phyloP scores from a whole-genome alignment of 805 yeast genomes.

The Babjeviella inositovora region DNA sequence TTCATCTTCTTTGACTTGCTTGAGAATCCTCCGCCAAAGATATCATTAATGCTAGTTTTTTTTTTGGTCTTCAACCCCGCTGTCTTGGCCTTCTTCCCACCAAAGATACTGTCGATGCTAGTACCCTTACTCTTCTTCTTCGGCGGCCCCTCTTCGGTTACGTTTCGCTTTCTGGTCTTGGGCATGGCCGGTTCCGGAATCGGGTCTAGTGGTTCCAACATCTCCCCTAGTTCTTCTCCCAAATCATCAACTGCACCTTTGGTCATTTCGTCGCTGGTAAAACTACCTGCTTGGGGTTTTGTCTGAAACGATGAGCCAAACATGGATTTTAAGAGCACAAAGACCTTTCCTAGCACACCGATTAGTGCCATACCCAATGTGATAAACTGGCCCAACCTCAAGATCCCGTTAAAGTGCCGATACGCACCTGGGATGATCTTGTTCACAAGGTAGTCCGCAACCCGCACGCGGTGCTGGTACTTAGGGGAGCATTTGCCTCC shows the following conservation, averaged over 20 bases:
- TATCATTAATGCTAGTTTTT: too few relatives aligned
- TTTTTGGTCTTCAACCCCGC: too few relatives aligned
- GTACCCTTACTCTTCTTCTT: too few relatives aligned
- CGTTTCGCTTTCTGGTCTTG: too few relatives aligned
- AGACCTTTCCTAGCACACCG: constrained; percentile 34
- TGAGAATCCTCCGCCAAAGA: too few relatives aligned
- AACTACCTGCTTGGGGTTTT: constrained; percentile 8
- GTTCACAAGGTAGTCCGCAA: constrained; percentile 10
- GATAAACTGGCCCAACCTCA: constrained; percentile 66
- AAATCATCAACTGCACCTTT: constrained; percentile 1
- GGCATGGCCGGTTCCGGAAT: too few relatives aligned
- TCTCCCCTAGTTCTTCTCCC: constrained; percentile 17
- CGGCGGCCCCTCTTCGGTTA: too few relatives aligned
- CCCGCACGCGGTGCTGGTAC: constrained; percentile 1
- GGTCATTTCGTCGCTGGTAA: constrained; percentile 3
- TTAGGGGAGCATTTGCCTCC: constrained; percentile 3
- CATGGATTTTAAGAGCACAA: constrained; percentile 6
- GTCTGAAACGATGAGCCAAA: constrained; percentile 4
- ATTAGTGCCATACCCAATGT: constrained; percentile 56
- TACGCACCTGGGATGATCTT: constrained; percentile 30
- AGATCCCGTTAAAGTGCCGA: constrained; percentile 46
- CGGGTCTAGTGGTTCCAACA: too few relatives aligned
- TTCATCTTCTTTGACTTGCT: too few relatives aligned
- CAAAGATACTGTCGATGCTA: too few relatives aligned
- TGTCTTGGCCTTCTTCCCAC: too few relatives aligned